These are phyloP conservation scores for Sclerotinia glacialis DNA, from an alignment of 2,329 filamentous ascomycete genomes.

Conservation along the genomic window DNA sequence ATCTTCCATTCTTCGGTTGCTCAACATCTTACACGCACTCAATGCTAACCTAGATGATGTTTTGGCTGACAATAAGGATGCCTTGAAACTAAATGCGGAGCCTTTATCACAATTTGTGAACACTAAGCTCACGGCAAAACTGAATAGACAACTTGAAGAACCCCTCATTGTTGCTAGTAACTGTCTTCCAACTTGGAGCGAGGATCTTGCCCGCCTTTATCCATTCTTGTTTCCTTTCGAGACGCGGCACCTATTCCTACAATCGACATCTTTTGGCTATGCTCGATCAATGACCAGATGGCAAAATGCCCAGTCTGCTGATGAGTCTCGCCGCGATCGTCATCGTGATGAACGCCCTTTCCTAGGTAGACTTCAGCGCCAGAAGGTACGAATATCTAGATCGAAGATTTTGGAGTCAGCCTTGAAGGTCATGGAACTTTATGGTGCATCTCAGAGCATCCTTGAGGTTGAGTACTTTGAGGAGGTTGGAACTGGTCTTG, in stretches of 20 bases:
- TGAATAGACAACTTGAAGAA: conserved; percentile 95
- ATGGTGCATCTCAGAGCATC: conserved; percentile 93
- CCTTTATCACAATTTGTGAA: conserved; percentile 95
- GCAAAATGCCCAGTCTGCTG: conserved; percentile 84
- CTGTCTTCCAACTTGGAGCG: conserved; percentile 92
- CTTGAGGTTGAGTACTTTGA: conserved; percentile 98
- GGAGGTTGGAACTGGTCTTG: conserved; percentile 93
- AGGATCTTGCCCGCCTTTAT: conserved; percentile 88
- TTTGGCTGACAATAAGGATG: conserved; percentile 70
- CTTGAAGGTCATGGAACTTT: conserved; percentile 97
- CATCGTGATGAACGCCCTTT: conserved; percentile 86
- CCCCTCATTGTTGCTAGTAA: conserved; percentile 95
- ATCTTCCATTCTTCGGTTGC: conserved; percentile 78
- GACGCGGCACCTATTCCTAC: conserved; percentile 91
- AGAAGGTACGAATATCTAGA: conserved; percentile 96
- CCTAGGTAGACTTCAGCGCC: conserved; percentile 84
- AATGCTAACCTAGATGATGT: conserved; percentile 94
- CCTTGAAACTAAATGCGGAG: conserved; percentile 71
- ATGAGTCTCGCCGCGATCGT: conserved; percentile 77
- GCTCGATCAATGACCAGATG: conserved; percentile 95
- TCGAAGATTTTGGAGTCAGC: conserved; percentile 95
- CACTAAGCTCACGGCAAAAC: conserved; percentile 94
- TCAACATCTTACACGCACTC: conserved; percentile 87
- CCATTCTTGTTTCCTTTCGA: conserved; percentile 98
- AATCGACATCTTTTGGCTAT: conserved; percentile 98